Evolutionary conservation across 257 asterid species (phyloP), one percentile per base, ranked within the genome.

Genomic region (Plantago elongata): DNA sequence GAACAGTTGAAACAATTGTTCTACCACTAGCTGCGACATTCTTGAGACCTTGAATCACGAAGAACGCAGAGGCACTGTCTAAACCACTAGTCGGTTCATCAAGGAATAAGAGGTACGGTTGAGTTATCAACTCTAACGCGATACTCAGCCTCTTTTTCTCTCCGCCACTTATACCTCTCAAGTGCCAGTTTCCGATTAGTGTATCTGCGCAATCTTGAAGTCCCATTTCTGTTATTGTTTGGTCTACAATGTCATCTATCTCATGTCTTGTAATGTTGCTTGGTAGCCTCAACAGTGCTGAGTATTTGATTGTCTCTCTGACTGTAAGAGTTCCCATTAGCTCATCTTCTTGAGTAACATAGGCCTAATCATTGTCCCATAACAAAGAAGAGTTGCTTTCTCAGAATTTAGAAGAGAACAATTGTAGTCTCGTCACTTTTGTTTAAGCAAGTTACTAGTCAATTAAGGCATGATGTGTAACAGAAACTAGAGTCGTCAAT

Each of bases 11-110:
- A 18, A 91, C 65, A 13, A 91, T 78, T 4, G 98, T 91, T 60
- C 81, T 79, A 3, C 87, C 94, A 14, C 63, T 78, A 5, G 77
- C 64, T 0, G 95, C 95, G 7, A 81, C 69, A 43, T 79, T 88
- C 64, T 72, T 78, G 0, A 91, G 90, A 38, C 86, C 80, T 68
- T 80, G 92, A 7, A 80, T 64, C n/a, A 86, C 95, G 13, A 86
- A 91, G 63, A 84, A 91, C 0, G 98, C 95, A 0, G 98, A 68
- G 15, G 95, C 96, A 27, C 96, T 86, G 60, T 88, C 98, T 0
- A 91, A 83, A 12, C 96, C 98, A 12, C 79, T 85, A 3, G 96
- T 91, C 0, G 98, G 98, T 70, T 91, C 98, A 18, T 91, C 98
- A 9, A 91, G 94, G 62, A 88, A 84, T 45, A 88, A 18, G 0